These are phyloP conservation scores for Cryptosporidium baileyi DNA, from an alignment of 169 alveolate genomes.

Conservation along the genomic window DNA sequence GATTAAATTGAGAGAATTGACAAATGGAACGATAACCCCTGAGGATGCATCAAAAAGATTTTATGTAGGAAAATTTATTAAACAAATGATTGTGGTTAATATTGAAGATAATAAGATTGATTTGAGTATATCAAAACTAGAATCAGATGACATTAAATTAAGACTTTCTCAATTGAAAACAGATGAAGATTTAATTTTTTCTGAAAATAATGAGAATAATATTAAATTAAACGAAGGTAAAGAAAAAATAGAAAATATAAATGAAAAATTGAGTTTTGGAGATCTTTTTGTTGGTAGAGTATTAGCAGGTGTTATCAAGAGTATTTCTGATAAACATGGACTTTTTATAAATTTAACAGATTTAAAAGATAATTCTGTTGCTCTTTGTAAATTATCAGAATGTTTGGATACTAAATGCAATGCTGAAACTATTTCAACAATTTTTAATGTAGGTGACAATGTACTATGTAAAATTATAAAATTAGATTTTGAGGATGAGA, in stretches of 20 bases:
- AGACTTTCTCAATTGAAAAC: conserved; percentile 20
- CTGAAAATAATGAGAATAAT: not conserved
- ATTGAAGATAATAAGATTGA: conserved; percentile 29
- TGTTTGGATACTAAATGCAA: conserved; percentile 4
- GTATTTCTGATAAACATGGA: conserved; percentile 23
- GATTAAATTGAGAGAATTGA: conserved; percentile 52
- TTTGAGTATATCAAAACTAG: conserved; percentile 37
- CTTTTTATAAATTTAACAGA: conserved; percentile 32
- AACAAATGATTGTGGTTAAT: conserved; percentile 7
- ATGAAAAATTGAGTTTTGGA: conserved; percentile 9
- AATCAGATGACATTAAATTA: conserved; percentile 36
- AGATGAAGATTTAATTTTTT: not conserved
- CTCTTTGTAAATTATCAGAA: conserved; percentile 13
- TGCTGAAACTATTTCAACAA: not conserved
- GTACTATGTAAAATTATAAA: conserved; percentile 40
- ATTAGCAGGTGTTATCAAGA: conserved; percentile 15
- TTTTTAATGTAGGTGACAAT: conserved; percentile 26
- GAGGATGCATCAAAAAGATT: conserved; percentile 24
- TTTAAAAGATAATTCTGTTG: not conserved
- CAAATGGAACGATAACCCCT: conserved; percentile 23
- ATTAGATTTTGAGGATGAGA: not conserved
- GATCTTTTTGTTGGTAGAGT: conserved; percentile 55
- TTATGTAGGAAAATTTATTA: conserved; percentile 6
- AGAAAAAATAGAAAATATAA: not conserved
- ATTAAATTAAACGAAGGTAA: not conserved